These are phyloP conservation scores for Penicillium verrucosum DNA, from an alignment of 2,329 filamentous ascomycete species.

Conservation along the genomic window DNA sequence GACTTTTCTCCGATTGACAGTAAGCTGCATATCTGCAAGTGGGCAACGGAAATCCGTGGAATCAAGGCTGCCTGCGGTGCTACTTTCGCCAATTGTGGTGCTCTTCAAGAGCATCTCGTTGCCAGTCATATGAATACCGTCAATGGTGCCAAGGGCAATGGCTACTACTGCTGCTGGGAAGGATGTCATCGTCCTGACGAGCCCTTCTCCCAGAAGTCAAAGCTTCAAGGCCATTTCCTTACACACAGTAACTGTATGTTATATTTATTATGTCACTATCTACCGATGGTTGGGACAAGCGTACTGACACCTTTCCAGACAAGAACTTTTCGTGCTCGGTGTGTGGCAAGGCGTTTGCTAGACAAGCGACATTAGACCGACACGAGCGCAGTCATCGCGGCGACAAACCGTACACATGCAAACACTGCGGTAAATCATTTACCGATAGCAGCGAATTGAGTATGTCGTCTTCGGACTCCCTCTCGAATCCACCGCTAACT, in stretches of 20 bases:
- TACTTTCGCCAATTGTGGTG: slow-evolving; percentile 34
- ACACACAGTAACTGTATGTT: slow-evolving; percentile 45
- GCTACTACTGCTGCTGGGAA: slow-evolving; percentile 46
- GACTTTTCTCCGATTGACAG: slow-evolving; percentile 29
- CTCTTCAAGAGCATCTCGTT: slow-evolving; percentile 42
- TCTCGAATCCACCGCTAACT: slow-evolving; percentile 16
- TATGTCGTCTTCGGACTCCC: slow-evolving; percentile 20
- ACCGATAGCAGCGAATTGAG: slow-evolving; percentile 46
- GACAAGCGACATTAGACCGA: slow-evolving; percentile 44
- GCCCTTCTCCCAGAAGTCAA: slow-evolving; percentile 46
- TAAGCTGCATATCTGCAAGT: slow-evolving; percentile 41
- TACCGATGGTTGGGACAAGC: background rate
- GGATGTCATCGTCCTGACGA: slow-evolving; percentile 43
- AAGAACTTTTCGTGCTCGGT: slow-evolving; percentile 43
- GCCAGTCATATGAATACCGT: slow-evolving; percentile 38
- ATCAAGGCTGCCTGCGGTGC: slow-evolving; percentile 34
- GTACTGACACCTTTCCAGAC: slow-evolving; percentile 26
- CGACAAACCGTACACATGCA: slow-evolving; percentile 44
- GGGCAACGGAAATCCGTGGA: slow-evolving; percentile 29
- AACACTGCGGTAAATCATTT: slow-evolving; percentile 42
- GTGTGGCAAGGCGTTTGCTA: slow-evolving; percentile 42
- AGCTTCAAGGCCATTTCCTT: slow-evolving; percentile 44
- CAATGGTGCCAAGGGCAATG: slow-evolving; percentile 39
- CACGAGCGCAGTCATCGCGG: slow-evolving; percentile 46
- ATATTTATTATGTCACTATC: background rate